Conservation (phyloP, 257 asterid genomes). For the Hygrophila difformis region DNA sequence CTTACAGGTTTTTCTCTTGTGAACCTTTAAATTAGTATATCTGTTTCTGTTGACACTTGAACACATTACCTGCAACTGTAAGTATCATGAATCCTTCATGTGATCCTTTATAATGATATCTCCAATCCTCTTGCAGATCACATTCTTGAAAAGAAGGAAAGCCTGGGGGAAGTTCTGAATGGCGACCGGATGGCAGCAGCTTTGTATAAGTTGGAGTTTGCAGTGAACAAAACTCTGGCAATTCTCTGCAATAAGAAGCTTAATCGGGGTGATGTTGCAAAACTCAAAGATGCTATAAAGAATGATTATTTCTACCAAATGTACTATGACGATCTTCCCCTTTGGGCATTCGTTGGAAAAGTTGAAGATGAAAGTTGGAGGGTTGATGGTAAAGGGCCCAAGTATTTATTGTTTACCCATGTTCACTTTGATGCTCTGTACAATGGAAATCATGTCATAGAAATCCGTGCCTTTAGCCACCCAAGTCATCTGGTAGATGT, state of each 20-base stretch:
- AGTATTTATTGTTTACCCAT: slow-evolving; percentile 57
- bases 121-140: slow-evolving; percentile 36
- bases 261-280: slow-evolving; percentile 33
- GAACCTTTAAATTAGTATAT: no score
- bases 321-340: slow-evolving; percentile 87
- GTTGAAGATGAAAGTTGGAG: slow-evolving; percentile 53
- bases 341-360: slow-evolving; percentile 92
- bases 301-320: slow-evolving; percentile 71
- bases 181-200: slow-evolving; percentile 61
- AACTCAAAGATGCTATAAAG: slow-evolving; percentile 52
- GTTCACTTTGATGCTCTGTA: slow-evolving; percentile 63
- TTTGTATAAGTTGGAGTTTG: slow-evolving; percentile 51
- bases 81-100: no score
- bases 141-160: slow-evolving; percentile 50
- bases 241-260: slow-evolving; percentile 60
- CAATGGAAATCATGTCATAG: slow-evolving; percentile 60
- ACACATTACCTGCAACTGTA: no score
- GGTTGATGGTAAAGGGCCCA: slow-evolving; percentile 33
- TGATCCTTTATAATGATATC: slow-evolving; percentile 5
- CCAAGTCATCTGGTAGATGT: slow-evolving; percentile 62
- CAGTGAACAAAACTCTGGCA: slow-evolving; percentile 37
- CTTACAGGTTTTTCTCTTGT: no score
- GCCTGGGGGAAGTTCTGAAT: slow-evolving; percentile 67
- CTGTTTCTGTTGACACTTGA: no score
- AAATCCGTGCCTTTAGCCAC: slow-evolving; percentile 61